Percentiles rank a stretch among this genome's conserved stretches.
phyloP scores from a whole-genome alignment of 192 early-diverging fungal genomes.

The Mortierella alpina region DNA sequence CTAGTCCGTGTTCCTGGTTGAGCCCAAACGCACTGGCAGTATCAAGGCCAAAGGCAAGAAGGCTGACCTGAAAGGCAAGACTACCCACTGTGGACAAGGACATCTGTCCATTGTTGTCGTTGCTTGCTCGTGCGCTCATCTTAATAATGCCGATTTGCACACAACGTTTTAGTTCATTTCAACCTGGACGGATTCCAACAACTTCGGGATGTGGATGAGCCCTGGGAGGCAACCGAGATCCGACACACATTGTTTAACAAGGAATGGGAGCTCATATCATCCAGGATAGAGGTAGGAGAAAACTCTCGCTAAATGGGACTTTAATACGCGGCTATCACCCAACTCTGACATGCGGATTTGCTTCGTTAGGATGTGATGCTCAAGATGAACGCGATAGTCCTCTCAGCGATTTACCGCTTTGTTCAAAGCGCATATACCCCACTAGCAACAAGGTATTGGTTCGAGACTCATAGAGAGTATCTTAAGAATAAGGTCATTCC shows the following conservation, averaged over 20 bases:
- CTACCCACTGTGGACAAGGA: not conserved
- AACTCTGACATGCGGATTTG: not conserved
- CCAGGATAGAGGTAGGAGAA: conserved; percentile 55
- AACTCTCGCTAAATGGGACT: not conserved
- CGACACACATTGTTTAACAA: conserved; percentile 61
- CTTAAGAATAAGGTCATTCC: conserved; percentile 8
- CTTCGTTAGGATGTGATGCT: conserved; percentile 57
- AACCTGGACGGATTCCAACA: conserved; percentile 68
- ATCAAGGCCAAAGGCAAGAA: conserved; percentile 17
- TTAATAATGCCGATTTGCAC: too few species aligned
- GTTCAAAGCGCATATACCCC: conserved; percentile 63
- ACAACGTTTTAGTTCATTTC: conserved; percentile 16
- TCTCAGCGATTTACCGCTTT: conserved; percentile 70
- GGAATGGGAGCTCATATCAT: conserved; percentile 65
- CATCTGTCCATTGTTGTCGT: too few species aligned
- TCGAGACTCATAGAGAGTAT: not conserved
- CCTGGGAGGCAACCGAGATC: conserved; percentile 59
- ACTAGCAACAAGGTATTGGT: conserved; percentile 2
- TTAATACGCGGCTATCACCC: not conserved
- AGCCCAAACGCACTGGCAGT: conserved; percentile 30
- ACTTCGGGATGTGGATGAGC: conserved; percentile 68
- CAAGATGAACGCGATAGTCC: conserved; percentile 68
- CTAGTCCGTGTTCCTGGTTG: conserved; percentile 58
- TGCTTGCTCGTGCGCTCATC: too few species aligned
- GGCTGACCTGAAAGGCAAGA: conserved; percentile 10